Evolutionary conservation across 495 filamentous ascomycete species (phyloP).

Genomic region (Xylaria flabelliformis): DNA sequence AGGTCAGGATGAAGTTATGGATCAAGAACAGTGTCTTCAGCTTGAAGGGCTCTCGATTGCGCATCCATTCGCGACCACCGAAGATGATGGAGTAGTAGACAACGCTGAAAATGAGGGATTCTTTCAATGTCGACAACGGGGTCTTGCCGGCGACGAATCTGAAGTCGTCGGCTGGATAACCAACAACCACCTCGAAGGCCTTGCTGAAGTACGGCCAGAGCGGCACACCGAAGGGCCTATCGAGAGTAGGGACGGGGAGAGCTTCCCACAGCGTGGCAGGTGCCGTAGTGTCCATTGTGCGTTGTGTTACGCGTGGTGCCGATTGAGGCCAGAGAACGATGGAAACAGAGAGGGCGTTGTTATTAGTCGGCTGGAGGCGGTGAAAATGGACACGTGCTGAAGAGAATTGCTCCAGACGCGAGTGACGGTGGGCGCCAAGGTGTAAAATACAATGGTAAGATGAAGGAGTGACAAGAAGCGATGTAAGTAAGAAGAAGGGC

Average conservation of each 20-base stretch:
- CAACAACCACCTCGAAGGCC: conserved; percentile 73
- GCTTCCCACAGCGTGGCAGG: conserved; percentile 65
- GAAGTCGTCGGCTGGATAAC: conserved; percentile 75
- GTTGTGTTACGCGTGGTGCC: conserved; percentile 8
- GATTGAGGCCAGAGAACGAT: conserved; percentile 21
- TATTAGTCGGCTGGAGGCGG: conserved; percentile 15
- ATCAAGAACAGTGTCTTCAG: conserved; percentile 73
- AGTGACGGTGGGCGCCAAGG: neutral
- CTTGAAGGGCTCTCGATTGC: conserved; percentile 69
- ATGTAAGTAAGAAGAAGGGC: conserved; percentile 27
- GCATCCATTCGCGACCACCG: conserved; percentile 76
- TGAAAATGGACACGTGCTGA: neutral
- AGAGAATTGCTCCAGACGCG: neutral
- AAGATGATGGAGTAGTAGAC: conserved; percentile 80
- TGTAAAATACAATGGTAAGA: conserved; percentile 21
- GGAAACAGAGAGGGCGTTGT: neutral
- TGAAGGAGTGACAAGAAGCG: conserved; percentile 46
- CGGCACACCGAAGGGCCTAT: conserved; percentile 88
- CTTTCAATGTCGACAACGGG: conserved; percentile 73
- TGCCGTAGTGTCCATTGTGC: conserved; percentile 50
- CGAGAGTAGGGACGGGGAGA: conserved; percentile 77
- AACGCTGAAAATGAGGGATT: conserved; percentile 66
- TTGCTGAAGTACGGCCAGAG: conserved; percentile 96
- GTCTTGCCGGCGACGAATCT: conserved; percentile 69
- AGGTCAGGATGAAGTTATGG: conserved; percentile 82